Conservation (phyloP, 2,329 filamentous ascomycete species). For the Phaeosphaeriaceae sp. region DNA sequence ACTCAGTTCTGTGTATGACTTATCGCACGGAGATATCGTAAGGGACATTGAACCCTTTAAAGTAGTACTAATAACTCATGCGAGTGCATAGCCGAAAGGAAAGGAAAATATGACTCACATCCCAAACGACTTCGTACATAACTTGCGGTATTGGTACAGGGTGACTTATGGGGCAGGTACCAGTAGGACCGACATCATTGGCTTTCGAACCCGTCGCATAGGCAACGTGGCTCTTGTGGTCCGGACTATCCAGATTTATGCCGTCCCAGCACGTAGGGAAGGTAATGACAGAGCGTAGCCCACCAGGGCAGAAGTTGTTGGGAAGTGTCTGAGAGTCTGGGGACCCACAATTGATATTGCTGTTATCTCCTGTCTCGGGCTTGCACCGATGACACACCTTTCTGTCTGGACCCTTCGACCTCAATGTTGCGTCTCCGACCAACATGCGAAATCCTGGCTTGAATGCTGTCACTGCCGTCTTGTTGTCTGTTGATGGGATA, state of each 20-base stretch:
- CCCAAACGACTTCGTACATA: slow-evolving; percentile 42
- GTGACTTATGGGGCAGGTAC: slow-evolving; percentile 32
- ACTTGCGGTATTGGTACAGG: slow-evolving; percentile 38
- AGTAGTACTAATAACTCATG: too few relatives aligned
- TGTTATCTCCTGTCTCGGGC: slow-evolving; percentile 27
- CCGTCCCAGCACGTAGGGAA: slow-evolving; percentile 79
- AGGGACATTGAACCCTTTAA: too few relatives aligned
- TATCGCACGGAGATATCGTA: too few relatives aligned
- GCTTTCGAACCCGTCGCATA: slow-evolving; percentile 48
- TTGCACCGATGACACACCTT: slow-evolving; percentile 37
- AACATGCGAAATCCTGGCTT: slow-evolving; percentile 61
- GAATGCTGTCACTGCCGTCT: slow-evolving; percentile 63
- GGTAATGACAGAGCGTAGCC: slow-evolving; percentile 69
- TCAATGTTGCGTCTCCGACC: slow-evolving; percentile 47
- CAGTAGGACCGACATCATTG: slow-evolving; percentile 35
- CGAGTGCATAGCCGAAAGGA: too few relatives aligned
- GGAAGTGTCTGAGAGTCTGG: slow-evolving; percentile 29
- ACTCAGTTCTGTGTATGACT: too few relatives aligned
- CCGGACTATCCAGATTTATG: slow-evolving; percentile 60
- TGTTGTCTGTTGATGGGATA: slow-evolving; percentile 22
- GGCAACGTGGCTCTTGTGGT: slow-evolving; percentile 68
- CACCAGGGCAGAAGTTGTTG: slow-evolving; percentile 56
- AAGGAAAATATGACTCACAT: slow-evolving; percentile 16
- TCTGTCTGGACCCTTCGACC: slow-evolving; percentile 2
- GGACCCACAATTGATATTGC: slow-evolving; percentile 29